phyloP scores from a whole-genome alignment of 768 basidiomycete species.

The Termitomyces sp. region DNA sequence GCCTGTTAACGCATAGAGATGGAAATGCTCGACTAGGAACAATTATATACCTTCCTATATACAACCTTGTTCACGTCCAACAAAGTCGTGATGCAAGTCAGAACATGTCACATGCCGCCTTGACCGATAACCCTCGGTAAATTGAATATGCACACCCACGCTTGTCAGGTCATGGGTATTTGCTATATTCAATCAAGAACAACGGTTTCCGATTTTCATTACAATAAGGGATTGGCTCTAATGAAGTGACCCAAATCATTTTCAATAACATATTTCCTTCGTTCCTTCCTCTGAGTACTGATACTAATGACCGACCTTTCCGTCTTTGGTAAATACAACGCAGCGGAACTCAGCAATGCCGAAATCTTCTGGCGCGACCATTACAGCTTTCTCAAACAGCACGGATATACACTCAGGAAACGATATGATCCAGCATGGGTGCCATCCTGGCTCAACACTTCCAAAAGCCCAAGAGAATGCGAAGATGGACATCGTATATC shows the following conservation, averaged over 20 bases:
- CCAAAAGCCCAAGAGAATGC: neutral
- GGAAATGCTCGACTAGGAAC: neutral
- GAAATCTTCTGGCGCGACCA: neutral
- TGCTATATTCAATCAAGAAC: no score
- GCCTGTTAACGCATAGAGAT: neutral
- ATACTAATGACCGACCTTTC: neutral
- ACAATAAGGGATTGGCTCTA: neutral
- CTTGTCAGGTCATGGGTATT: neutral
- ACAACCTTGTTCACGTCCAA: neutral
- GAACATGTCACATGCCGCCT: no score
- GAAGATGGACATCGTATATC: neutral
- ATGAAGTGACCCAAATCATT: neutral
- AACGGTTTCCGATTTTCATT: no score
- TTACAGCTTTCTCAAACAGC: neutral
- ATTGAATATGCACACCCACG: neutral
- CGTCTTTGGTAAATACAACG: neutral
- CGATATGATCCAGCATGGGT: constrained; percentile 1
- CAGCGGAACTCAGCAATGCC: neutral
- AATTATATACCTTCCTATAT: neutral
- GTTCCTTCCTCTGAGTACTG: neutral
- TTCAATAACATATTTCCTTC: neutral
- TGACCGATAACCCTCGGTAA: neutral
- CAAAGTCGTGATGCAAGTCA: no score
- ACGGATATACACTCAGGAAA: neutral
- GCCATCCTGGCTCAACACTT: neutral